Conservation (phyloP, 2,329 filamentous ascomycete genomes). For the Aspergillus hortae region DNA sequence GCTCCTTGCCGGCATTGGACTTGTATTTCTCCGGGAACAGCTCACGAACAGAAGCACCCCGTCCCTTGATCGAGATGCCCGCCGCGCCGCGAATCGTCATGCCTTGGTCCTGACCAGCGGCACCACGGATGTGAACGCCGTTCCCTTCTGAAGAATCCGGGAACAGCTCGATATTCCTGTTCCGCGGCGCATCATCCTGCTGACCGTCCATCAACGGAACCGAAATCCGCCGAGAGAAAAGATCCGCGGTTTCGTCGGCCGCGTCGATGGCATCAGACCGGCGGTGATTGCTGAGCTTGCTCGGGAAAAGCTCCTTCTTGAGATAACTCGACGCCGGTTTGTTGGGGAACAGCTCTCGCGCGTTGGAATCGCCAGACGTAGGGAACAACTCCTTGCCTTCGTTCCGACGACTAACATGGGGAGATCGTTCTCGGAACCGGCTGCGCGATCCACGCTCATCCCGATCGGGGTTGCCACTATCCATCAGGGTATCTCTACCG, state of each 20-base stretch:
- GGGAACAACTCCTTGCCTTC: slow-evolving; percentile 60
- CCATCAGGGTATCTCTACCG: slow-evolving; percentile 49
- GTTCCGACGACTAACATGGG: slow-evolving; percentile 33
- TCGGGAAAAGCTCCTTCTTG: slow-evolving; percentile 59
- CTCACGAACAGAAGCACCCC: slow-evolving; percentile 62
- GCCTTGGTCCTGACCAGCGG: slow-evolving; percentile 43
- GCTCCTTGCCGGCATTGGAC: slow-evolving; percentile 63
- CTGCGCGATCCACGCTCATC: slow-evolving; percentile 35
- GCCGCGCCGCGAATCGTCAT: slow-evolving; percentile 40
- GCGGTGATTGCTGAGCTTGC: slow-evolving; percentile 44
- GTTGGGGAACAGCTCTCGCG: slow-evolving; percentile 48
- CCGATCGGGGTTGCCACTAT: slow-evolving; percentile 31
- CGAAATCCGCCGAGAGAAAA: slow-evolving; percentile 49
- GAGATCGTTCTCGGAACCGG: slow-evolving; percentile 44
- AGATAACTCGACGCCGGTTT: slow-evolving; percentile 41
- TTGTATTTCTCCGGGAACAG: slow-evolving; percentile 63
- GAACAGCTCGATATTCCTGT: slow-evolving; percentile 37
- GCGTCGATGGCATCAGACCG: slow-evolving; percentile 52
- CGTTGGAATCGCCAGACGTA: slow-evolving; percentile 24
- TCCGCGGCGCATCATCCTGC: slow-evolving; percentile 24
- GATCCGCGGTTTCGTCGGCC: slow-evolving; percentile 52
- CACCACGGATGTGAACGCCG: slow-evolving; percentile 60
- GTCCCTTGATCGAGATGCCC: slow-evolving; percentile 67
- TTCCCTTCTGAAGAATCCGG: slow-evolving; percentile 30
- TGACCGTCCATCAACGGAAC: slow-evolving; percentile 49